Conservation (phyloP, 495 filamentous ascomycete genomes). For the Hypoxylon crocopeplum region DNA sequence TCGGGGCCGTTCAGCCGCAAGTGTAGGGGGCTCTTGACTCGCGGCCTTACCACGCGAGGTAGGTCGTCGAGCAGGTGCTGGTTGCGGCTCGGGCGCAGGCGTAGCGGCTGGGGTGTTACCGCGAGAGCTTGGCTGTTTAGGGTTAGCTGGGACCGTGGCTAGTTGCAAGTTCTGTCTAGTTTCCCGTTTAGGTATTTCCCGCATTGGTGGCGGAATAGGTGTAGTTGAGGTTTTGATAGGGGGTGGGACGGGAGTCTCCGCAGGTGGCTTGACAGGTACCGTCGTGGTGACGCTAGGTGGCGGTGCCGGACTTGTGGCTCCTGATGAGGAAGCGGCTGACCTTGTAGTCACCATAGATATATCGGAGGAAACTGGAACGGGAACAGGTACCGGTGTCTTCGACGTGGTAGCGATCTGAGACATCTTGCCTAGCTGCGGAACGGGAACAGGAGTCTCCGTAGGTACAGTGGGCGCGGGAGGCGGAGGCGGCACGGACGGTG, state of each 20-base stretch:
- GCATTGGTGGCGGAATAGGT: slow-evolving; percentile 58
- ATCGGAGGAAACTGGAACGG: slow-evolving; percentile 38
- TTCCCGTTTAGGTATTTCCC: slow-evolving; percentile 48
- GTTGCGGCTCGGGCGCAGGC: slow-evolving; percentile 28
- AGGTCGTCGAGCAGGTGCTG: slow-evolving; percentile 44
- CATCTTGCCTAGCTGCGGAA: slow-evolving; percentile 55
- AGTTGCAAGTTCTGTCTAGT: slow-evolving; percentile 40
- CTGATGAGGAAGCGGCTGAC: slow-evolving; percentile 38
- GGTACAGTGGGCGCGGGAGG: slow-evolving; percentile 20
- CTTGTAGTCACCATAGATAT: slow-evolving; percentile 38
- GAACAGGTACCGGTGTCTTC: slow-evolving; percentile 53
- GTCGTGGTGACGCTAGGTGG: slow-evolving; percentile 33
- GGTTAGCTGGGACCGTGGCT: slow-evolving; percentile 42
- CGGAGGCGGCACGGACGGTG: slow-evolving; percentile 40
- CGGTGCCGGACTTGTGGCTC: slow-evolving; percentile 34
- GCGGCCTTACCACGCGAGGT: slow-evolving; percentile 56
- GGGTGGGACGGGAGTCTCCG: slow-evolving; percentile 38
- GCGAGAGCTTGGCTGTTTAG: slow-evolving; percentile 40
- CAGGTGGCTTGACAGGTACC: slow-evolving; percentile 39
- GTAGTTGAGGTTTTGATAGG: slow-evolving; percentile 58
- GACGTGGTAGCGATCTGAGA: slow-evolving; percentile 53
- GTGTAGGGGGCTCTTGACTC: slow-evolving; percentile 57
- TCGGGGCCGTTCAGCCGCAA: slow-evolving; percentile 59
- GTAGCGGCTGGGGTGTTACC: slow-evolving; percentile 24
- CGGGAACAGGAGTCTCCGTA: slow-evolving; percentile 60